Evolutionary conservation across 331 rosid species (phyloP).

Genomic region (Quercus tomentella): DNA sequence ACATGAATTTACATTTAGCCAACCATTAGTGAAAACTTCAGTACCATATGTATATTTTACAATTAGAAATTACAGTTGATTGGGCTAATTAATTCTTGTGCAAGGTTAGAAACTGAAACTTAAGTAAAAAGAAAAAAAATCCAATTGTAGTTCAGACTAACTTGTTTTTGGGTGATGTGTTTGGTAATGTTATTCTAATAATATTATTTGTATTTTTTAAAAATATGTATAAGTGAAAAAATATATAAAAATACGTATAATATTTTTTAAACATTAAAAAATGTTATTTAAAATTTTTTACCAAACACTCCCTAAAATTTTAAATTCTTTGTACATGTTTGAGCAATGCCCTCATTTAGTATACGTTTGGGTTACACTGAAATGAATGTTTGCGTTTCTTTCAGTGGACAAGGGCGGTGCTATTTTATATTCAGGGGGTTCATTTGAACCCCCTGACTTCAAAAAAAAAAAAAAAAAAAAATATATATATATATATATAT

Average conservation of each 20-base stretch:
- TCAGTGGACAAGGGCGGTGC: too few species aligned
- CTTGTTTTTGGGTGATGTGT: too few species aligned
- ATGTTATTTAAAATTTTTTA: rapidly evolving
- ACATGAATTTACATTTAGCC: constrained; percentile 14
- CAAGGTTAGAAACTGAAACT: not conserved
- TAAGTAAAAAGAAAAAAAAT: not conserved
- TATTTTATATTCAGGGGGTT: too few species aligned
- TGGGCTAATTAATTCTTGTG: not conserved
- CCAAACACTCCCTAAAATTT: too few species aligned
- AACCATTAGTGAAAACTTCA: not conserved
- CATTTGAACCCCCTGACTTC: too few species aligned
- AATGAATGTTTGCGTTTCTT: too few species aligned
- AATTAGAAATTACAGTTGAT: not conserved
- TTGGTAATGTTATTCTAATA: too few species aligned
- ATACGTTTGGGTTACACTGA: rapidly evolving
- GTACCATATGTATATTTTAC: not conserved
- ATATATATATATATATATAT: too few species aligned
- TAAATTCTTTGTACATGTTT: too few species aligned
- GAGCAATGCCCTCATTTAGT: too few species aligned
- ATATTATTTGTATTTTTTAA: rapidly evolving
- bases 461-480: too few species aligned
- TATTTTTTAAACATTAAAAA: rapidly evolving
- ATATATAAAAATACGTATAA: rapidly evolving
- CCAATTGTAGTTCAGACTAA: too few species aligned
- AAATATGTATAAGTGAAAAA: rapidly evolving